Evolutionary conservation across 306 rosid genomes (phyloP), one percentile per base, ranked within the genome.

Genomic region (Delonix regia): DNA sequence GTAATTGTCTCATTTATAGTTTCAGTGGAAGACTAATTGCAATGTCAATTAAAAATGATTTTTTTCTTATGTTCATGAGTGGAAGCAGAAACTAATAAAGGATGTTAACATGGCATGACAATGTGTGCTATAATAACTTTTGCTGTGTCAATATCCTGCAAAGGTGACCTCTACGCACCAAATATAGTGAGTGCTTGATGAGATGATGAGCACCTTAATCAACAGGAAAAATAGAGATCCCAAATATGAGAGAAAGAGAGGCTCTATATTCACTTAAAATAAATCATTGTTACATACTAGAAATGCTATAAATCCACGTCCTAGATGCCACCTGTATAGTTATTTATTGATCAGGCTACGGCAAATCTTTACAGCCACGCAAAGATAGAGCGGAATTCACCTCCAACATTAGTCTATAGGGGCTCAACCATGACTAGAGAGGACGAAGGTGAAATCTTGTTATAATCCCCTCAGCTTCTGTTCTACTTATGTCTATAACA

Each of bases 191-290:
- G 68, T 56, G 74, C 60, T 71, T 56, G 62, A 25, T 11, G 49
- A 22, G 60, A 5, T n/a, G 62, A 73, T 53, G 38, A 21, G 22
- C 42, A 80, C 49, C 78, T 51, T 27, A 52, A 51, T 52, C 74
- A 44, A 52, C 41, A 52, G 47, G 70, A 67, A 22, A 81, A 47
- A 73, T 65, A 66, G 34, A 73, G 15, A 22, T 27, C 33, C 12
- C 1, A 84, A 47, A 78, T 30, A 34, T 10, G 18, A 44, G 27
- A 63, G 13, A 72, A 33, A 80, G 42, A 80, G 36, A 67, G 56
- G 49, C 71, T n/a, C n/a, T 21, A 59, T 66, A 84, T 81, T 81
- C 83, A 49, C 70, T 73, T 73, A 69, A 69, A 68, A 73, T 77
- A 77, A 63, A 81, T 77, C 60, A 42, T 55, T 62, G 81, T 52